These are phyloP conservation scores for Mortierella sp. DNA, from an alignment of 371 early-diverging fungal genomes.

Conservation along the genomic window DNA sequence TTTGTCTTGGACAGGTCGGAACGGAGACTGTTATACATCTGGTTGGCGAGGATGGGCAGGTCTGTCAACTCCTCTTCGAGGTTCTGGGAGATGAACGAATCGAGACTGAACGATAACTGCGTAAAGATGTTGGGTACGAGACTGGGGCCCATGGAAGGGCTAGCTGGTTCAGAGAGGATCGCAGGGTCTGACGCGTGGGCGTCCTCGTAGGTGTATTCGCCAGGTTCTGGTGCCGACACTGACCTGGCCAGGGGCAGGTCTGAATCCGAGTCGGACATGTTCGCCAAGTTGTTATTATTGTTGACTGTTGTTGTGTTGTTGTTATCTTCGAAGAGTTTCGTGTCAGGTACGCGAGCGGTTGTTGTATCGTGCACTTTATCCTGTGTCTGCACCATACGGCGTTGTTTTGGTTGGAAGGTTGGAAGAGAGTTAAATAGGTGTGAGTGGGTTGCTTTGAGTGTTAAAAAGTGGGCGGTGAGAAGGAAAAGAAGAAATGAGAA, in stretches of 20 bases:
- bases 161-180: slow-evolving; percentile 43
- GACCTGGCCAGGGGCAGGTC: slow-evolving; percentile 38
- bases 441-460: background rate
- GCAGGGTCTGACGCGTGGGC: slow-evolving; percentile 32
- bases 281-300: slow-evolving; percentile 10
- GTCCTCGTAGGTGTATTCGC: slow-evolving; percentile 37
- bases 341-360: background rate
- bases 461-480: background rate
- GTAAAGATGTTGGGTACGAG: slow-evolving; percentile 46
- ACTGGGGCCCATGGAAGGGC: slow-evolving; percentile 40
- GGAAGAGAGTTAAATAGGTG: background rate
- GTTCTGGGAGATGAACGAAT: slow-evolving; percentile 53
- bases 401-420: background rate
- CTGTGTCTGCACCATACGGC: background rate
- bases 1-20: slow-evolving; percentile 50
- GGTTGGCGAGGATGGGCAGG: slow-evolving; percentile 44
- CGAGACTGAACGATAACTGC: slow-evolving; percentile 53
- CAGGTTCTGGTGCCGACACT: slow-evolving; percentile 47
- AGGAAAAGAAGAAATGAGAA: background rate
- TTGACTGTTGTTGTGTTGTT: background rate
- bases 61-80: slow-evolving; percentile 54
- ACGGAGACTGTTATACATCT: slow-evolving; percentile 49
- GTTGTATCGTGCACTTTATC: background rate
- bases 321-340: background rate
- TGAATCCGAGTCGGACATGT: slow-evolving; percentile 39